Evolutionary conservation across 345 rosid species (phyloP).

Genomic region (Salix viminalis): DNA sequence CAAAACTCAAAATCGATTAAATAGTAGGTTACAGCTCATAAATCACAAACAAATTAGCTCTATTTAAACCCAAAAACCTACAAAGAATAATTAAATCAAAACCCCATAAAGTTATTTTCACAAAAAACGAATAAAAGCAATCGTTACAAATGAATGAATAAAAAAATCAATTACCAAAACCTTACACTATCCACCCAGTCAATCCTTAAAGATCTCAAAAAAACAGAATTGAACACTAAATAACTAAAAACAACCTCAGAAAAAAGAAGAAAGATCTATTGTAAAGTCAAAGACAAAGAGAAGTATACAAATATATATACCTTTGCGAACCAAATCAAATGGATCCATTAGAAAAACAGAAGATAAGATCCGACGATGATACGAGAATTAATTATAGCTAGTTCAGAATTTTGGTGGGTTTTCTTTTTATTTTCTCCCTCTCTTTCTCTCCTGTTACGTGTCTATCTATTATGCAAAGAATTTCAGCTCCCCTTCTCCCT

Average conservation of each 20-base stretch:
- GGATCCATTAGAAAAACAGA: conserved; percentile 51
- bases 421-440: background rate
- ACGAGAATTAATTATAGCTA: background rate
- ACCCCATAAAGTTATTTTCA: conserved; percentile 2
- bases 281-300: background rate
- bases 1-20: conserved; percentile 14
- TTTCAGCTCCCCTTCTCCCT: conserved; percentile 6
- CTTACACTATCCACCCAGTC: conserved; percentile 10
- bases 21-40: background rate
- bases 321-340: conserved; percentile 63
- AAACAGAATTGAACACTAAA: background rate
- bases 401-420: background rate
- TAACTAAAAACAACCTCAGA: background rate
- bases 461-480: background rate
- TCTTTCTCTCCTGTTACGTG: background rate
- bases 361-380: conserved; percentile 18
- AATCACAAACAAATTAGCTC: background rate
- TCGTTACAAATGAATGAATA: background rate
- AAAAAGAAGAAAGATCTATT: background rate
- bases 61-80: background rate
- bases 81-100: background rate
- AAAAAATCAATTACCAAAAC: background rate
- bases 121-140: background rate
- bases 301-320: conserved; percentile 17
- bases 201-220: conserved; percentile 23